Base-by-base conservation (phyloP, 2,329 filamentous ascomycete species). In the Exophiala mesophila region DNA sequence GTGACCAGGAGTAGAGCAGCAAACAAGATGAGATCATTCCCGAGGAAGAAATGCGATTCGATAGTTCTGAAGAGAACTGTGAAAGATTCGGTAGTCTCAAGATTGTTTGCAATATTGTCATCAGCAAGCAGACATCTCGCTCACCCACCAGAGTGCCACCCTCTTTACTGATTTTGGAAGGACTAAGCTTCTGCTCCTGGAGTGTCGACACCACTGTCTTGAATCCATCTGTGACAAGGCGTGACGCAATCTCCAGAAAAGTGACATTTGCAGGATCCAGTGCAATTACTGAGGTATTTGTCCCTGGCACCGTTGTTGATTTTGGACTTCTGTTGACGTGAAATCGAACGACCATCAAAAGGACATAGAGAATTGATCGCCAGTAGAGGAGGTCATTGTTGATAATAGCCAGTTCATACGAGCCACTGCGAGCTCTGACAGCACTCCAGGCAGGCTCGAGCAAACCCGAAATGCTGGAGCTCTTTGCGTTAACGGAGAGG, bases 1-100 rank as follows among this genome's bases (percentile, higher is more conserved):
- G 88, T 3, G 90, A 80, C 92, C 92, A 98, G 0, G 88, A 95
- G 65, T 90, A 97, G 4, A 98, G 74, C 23, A 85, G 88, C 4
- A 83, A 82, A 1, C 88, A 89, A 47, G 88, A 85, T 56, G 90
- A 85, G 33, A 87, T 75, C 1, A 83, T 82, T 50, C 85, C 81
- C 42, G 72, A 73, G 47, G 76, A 72, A n/a, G 73, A 66, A 41
- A 83, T 70, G 59, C 88, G 81, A 34, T 78, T 77, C 1, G 87
- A 73, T 26, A 90, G 77, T 54, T 88, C 82, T 10, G 77, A 72
- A 49, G 85, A 80, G 36, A 80, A 78, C 52, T 85, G 76, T 41
- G 85, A 79, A 46, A 87, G 82, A 35, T 83, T 82, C 0, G 88
- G 86, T 20, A 95, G 76, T 49, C 81, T 80, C 12, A 97, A 72